phyloP scores from a whole-genome alignment of 2,329 filamentous ascomycete genomes.

The Fusarium longipes region DNA sequence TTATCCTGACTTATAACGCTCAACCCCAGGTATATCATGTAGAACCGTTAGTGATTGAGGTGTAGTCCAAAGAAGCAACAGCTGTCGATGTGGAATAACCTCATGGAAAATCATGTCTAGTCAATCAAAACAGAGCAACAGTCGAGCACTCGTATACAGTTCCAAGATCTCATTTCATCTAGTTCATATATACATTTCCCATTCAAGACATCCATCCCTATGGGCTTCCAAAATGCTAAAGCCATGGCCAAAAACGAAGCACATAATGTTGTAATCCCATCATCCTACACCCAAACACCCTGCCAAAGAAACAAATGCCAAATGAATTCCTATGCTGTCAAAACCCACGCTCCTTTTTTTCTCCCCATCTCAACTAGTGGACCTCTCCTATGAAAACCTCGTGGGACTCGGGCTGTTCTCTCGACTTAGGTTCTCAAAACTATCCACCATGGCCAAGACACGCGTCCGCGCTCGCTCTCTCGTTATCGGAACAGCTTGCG shows the following conservation, averaged over 20 bases:
- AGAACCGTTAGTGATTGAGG: not conserved
- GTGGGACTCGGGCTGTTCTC: conserved; percentile 58
- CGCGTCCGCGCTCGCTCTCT: conserved; percentile 56
- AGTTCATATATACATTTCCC: conserved; percentile 18
- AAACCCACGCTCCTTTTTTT: not conserved
- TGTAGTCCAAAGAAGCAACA: not conserved
- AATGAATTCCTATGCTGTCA: not conserved
- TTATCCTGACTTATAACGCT: not conserved
- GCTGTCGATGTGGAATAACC: not conserved
- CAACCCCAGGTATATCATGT: not conserved
- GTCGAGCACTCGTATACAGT: conserved; percentile 18
- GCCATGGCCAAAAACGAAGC: conserved; percentile 6
- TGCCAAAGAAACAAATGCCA: conserved; percentile 16
- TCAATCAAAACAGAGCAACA: not conserved
- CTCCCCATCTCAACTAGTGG: not conserved
- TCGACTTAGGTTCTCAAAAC: conserved; percentile 61
- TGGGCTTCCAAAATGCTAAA: conserved; percentile 22
- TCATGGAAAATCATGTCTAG: not conserved
- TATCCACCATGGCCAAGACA: conserved; percentile 67
- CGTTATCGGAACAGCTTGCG: conserved; percentile 58
- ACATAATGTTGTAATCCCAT: conserved; percentile 5
- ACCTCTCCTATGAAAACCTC: conserved; percentile 12
- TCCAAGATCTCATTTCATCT: conserved; percentile 15
- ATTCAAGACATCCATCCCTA: conserved; percentile 6
- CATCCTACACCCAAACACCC: conserved; percentile 36